phyloP scores from a whole-genome alignment of 345 rosid genomes.

The Psidium guajava region DNA sequence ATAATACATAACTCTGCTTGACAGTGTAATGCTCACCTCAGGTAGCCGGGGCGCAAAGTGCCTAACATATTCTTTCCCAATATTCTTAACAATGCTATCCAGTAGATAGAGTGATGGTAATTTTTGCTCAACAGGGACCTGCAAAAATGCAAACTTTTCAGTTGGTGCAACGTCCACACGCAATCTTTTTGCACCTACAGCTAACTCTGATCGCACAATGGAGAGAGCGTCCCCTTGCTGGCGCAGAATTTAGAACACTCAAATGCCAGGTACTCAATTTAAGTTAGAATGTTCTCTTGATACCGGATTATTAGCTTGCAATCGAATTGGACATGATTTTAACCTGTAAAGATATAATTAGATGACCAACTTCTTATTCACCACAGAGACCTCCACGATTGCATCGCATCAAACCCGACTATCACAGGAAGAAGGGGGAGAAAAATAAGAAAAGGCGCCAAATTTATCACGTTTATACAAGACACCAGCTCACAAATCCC shows the following conservation, averaged over 20 bases:
- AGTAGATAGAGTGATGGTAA: constrained; percentile 87
- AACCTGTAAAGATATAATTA: not conserved
- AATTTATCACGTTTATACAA: not conserved
- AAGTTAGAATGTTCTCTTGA: not conserved
- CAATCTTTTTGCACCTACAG: not conserved
- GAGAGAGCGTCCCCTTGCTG: not conserved
- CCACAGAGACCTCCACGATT: not conserved
- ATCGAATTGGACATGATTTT: not conserved
- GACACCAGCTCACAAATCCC: not conserved
- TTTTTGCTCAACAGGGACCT: constrained; percentile 91
- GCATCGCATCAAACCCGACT: not conserved
- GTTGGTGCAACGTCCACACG: not conserved
- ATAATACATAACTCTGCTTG: not conserved
- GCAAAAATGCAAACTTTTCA: constrained; percentile 5
- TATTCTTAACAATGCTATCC: constrained; percentile 94
- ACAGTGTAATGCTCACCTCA: constrained; percentile 50
- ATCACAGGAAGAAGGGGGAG: not conserved
- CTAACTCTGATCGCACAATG: not conserved
- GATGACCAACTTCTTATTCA: not conserved
- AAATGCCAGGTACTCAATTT: not conserved
- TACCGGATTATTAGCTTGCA: not conserved
- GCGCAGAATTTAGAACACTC: not conserved
- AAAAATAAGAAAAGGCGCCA: not conserved
- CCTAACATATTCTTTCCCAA: constrained; percentile 71
- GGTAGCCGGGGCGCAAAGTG: constrained; percentile 76